phyloP scores from a whole-genome alignment of 2,329 filamentous ascomycete species.

The Pseudopyricularia javanii region DNA sequence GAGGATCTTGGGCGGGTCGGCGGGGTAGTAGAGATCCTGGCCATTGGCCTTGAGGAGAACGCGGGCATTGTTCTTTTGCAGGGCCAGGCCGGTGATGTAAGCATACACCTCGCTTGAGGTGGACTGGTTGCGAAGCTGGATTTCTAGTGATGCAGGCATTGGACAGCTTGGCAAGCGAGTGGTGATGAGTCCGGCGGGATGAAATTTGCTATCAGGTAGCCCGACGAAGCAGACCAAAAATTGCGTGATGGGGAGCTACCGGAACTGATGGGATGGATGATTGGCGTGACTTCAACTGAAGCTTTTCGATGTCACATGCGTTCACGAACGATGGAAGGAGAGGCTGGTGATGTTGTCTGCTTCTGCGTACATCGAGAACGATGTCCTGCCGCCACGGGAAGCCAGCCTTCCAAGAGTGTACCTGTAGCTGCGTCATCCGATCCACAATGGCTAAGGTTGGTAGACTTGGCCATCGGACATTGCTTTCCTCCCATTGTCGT shows the following conservation, averaged over 20 bases:
- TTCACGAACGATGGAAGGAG: too few species aligned
- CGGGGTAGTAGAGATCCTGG: constrained; percentile 42
- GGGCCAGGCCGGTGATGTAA: constrained; percentile 51
- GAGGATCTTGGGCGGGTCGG: constrained; percentile 33
- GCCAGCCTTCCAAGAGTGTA: not conserved
- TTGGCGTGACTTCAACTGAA: too few species aligned
- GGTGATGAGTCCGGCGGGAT: not conserved
- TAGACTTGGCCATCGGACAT: too few species aligned
- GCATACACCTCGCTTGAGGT: constrained; percentile 42
- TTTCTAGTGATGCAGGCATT: constrained; percentile 29
- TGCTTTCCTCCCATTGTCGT: not conserved
- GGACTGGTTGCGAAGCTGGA: constrained; percentile 45
- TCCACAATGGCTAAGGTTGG: not conserved
- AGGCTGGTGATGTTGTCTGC: too few species aligned
- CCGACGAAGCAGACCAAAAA: too few species aligned
- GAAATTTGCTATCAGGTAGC: not conserved
- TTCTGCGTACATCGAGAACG: not conserved
- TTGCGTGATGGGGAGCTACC: too few species aligned
- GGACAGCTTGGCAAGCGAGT: not conserved
- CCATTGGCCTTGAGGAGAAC: constrained; percentile 29
- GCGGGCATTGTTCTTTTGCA: constrained; percentile 28
- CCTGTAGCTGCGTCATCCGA: not conserved
- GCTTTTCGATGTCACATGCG: too few species aligned
- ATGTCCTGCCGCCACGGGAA: not conserved
- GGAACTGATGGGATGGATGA: too few species aligned